These are phyloP conservation scores for Dunaliella primolecta DNA, from an alignment of 139 green algal genomes.

Conservation along the genomic window DNA sequence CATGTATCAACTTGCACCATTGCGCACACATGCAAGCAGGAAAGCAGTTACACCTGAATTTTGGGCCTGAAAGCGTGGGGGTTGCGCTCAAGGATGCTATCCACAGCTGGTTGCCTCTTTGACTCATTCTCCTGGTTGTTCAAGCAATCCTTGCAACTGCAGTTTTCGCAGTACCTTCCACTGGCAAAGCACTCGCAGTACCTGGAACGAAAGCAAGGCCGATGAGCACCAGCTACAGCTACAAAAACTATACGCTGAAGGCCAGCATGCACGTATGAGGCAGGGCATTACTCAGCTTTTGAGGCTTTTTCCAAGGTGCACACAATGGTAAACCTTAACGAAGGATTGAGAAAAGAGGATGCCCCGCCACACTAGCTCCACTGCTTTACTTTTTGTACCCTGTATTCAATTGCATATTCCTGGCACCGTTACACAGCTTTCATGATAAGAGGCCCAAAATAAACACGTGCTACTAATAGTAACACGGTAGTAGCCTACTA, in stretches of 20 bases:
- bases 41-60: slow-evolving; percentile 55
- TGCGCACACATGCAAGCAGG: too few relatives aligned
- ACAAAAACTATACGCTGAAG: too few relatives aligned
- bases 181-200: slow-evolving; percentile 85
- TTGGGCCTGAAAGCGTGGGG: slow-evolving; percentile 89
- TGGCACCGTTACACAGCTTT: too few relatives aligned
- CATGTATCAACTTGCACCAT: too few relatives aligned
- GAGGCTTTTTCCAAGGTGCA: background rate
- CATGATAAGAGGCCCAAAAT: too few relatives aligned
- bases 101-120: slow-evolving; percentile 70
- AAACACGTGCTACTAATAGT: too few relatives aligned
- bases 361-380: background rate
- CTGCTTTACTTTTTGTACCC: background rate
- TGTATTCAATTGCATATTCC: background rate
- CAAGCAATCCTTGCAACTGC: slow-evolving; percentile 87
- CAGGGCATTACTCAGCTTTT: background rate
- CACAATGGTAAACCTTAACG: background rate
- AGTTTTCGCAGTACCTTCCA: slow-evolving; percentile 74
- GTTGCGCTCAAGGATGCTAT: slow-evolving; percentile 86
- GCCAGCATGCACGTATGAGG: too few relatives aligned
- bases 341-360: background rate
- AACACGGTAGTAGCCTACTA: too few relatives aligned
- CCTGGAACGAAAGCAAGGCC: slow-evolving; percentile 24
- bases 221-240: background rate
- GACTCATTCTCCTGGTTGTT: slow-evolving; percentile 83